Evolutionary conservation across 176 grass and related monocot genomes (phyloP), one percentile per base, ranked within the genome.

Genomic region (Elymus sibiricus): DNA sequence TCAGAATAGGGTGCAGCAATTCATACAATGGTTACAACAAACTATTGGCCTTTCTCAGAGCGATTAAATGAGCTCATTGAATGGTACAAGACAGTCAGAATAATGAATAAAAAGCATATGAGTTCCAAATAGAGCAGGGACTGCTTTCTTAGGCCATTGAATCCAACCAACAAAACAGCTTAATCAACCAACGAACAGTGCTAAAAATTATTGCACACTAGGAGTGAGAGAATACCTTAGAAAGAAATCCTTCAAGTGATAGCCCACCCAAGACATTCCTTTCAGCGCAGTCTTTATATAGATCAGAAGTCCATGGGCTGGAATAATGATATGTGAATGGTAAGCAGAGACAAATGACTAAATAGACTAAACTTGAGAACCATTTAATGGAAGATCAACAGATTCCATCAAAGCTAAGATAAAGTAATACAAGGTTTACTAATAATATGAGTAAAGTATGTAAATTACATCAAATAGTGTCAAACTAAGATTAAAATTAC

Each of bases 231-330:
- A 80, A 34, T 70, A 99, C 97, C 94, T 99, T 84, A 70, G 94
- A 99, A 22, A 99, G 88, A 88, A 99, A 99, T 70, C 97, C 97
- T 93, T 99, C 87, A 77, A 96, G 88, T 83, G 97, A 94, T 44
- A 96, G 82, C 69, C 94, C 94, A 78, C 94, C 94, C 82, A 99
- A 77, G 72, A 92, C 94, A 86, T 96, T 99, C 87, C 90, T 99
- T 80, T 99, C 94, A 62, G 97, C 97, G 40, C 70, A 90, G 40
- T 96, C 92, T 60, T 90, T 92, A 76, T 99, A 96, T 42, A 79
- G 84, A 85, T 89, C 85, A 64, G 90, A 82, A 65, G 87, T 83
- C 94, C 97, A 99, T 81, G 97, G 97, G 79, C 94, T 99, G 62
- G 62, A 87, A 84, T 71, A 87, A 43, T 14, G 22, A 16, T n/a